Percentiles rank a stretch among this genome's conserved stretches.
Conservation (phyloP, 768 basidiomycete genomes). For the Guyanaporus albipodus region DNA sequence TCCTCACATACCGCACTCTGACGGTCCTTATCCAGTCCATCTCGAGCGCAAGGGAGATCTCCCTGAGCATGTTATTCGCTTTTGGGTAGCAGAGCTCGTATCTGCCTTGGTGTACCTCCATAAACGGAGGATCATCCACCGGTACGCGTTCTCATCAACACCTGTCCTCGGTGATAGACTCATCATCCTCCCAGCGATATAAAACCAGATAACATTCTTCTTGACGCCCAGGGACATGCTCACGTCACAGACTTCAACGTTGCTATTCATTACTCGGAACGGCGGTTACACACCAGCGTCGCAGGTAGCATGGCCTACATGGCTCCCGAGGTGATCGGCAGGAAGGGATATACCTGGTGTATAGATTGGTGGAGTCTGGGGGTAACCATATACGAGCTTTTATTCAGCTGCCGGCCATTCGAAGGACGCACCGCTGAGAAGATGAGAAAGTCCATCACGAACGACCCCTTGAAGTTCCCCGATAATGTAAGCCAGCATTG, state of each 20-base stretch:
- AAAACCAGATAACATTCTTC: conserved; percentile 95
- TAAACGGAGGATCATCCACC: conserved; percentile 87
- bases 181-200: conserved; percentile 63
- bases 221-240: conserved; percentile 91
- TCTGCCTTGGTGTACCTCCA: conserved; percentile 88
- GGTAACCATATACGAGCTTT: conserved; percentile 84
- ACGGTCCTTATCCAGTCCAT: conserved; percentile 55
- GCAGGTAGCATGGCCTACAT: conserved; percentile 99
- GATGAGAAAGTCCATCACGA: conserved; percentile 82
- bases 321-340: conserved; percentile 94
- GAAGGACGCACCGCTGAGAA: conserved; percentile 86
- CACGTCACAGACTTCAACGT: conserved; percentile 99
- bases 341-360: conserved; percentile 89
- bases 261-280: conserved; percentile 94
- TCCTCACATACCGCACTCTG: neutral
- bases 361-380: conserved; percentile 98
- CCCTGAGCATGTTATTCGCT: conserved; percentile 68
- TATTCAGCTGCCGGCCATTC: conserved; percentile 81
- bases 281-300: conserved; percentile 84
- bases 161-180: conserved; percentile 6
- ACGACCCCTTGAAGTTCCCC: conserved; percentile 75
- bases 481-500: conserved; percentile 58
- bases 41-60: conserved; percentile 68
- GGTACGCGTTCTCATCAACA: conserved; percentile 46
- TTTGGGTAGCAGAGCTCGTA: conserved; percentile 88